phyloP scores from a whole-genome alignment of 23 red algal genomes.

The Gracilaria gracilis region DNA sequence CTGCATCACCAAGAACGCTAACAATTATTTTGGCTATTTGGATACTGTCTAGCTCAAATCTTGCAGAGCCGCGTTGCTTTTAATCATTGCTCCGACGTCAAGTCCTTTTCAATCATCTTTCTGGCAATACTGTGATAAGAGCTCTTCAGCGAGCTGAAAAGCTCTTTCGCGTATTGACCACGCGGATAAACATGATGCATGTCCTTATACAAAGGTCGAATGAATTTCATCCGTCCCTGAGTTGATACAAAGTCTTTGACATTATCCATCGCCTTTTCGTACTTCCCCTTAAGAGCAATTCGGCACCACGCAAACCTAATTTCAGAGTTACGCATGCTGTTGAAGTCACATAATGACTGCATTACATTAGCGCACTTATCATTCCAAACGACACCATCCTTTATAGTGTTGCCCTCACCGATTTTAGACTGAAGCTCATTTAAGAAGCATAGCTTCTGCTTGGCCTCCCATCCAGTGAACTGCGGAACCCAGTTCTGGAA shows the following conservation, averaged over 20 bases:
- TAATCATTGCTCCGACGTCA: conserved; percentile 38
- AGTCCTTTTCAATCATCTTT: conserved; percentile 80
- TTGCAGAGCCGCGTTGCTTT: too few species aligned
- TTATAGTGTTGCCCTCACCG: not conserved
- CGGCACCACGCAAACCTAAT: conserved; percentile 70
- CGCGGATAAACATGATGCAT: conserved; percentile 50
- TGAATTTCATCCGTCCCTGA: conserved; percentile 80
- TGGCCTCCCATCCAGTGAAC: conserved; percentile 42
- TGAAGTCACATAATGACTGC: conserved; percentile 22
- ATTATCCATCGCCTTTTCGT: conserved; percentile 53
- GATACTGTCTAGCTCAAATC: too few species aligned
- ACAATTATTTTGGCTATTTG: too few species aligned
- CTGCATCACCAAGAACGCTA: too few species aligned
- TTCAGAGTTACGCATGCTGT: conserved; percentile 65
- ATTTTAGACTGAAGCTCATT: conserved; percentile 30
- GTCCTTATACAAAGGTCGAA: conserved; percentile 73
- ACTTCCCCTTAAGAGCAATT: conserved; percentile 53
- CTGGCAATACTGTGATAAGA: conserved; percentile 69
- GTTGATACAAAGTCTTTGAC: conserved; percentile 63
- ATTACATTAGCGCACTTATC: conserved; percentile 12
- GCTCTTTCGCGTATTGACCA: conserved; percentile 45
- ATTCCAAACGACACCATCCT: conserved; percentile 50
- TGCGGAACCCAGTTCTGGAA: not conserved
- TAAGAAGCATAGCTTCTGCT: conserved; percentile 55
- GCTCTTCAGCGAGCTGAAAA: conserved; percentile 53